These are phyloP conservation scores for Cyclanthera cordifolia DNA, from an alignment of 306 rosid species.

Conservation along the genomic window DNA sequence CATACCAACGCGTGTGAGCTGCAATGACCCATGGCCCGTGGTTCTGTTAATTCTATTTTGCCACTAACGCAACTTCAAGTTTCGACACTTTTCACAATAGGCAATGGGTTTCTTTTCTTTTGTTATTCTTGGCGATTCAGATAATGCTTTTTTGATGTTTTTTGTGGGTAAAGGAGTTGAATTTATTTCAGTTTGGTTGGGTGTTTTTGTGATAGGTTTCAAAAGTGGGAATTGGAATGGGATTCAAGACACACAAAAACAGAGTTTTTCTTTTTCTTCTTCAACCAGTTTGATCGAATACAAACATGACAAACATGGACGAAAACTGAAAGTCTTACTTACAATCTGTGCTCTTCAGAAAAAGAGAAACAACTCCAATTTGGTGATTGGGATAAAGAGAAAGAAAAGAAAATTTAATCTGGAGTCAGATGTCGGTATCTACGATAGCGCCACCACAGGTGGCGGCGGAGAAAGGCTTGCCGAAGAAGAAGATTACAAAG, in stretches of 20 bases:
- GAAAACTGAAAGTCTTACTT: constrained; percentile 25
- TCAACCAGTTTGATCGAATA: not conserved
- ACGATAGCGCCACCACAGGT: constrained; percentile 18
- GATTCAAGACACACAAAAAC: not conserved
- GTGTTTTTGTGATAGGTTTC: not conserved
- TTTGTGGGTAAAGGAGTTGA: too few species aligned
- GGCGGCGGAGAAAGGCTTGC: constrained; percentile 27
- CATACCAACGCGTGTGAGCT: too few species aligned
- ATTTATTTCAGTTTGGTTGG: not conserved
- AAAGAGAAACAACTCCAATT: constrained; percentile 19
- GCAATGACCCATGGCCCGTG: too few species aligned
- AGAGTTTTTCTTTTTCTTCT: not conserved
- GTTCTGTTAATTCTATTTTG: too few species aligned
- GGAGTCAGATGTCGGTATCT: constrained; percentile 37
- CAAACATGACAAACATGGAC: constrained; percentile 13
- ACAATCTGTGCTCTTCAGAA: constrained; percentile 40
- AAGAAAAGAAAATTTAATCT: not conserved
- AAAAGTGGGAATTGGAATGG: not conserved
- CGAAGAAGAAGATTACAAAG: constrained; percentile 70
- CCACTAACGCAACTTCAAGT: too few species aligned
- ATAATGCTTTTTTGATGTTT: too few species aligned
- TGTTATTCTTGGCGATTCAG: too few species aligned
- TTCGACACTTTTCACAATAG: too few species aligned
- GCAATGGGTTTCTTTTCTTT: too few species aligned
- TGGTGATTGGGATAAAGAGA: constrained; percentile 7